phyloP scores from a whole-genome alignment of 257 asterid species.

The Vinca minor region DNA sequence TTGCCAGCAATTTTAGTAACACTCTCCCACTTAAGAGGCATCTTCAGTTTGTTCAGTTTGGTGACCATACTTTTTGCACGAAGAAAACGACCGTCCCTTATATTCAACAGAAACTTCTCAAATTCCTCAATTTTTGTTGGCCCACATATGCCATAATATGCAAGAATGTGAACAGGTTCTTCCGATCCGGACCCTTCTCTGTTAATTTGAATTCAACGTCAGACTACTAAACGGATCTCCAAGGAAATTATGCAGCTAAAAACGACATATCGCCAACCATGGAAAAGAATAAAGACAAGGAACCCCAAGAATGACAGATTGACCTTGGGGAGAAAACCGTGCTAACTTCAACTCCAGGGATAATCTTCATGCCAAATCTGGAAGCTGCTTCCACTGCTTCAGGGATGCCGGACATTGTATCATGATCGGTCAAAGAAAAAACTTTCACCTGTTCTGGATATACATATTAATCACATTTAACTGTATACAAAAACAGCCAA shows the following conservation, averaged over 20 bases:
- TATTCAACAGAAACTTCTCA: conserved; percentile 56
- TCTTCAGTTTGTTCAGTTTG: conserved; percentile 66
- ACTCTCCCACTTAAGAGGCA: conserved; percentile 81
- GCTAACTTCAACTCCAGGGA: conserved; percentile 96
- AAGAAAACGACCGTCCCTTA: conserved; percentile 73
- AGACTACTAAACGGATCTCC: neutral
- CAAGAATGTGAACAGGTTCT: conserved; percentile 98
- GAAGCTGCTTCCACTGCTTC: conserved; percentile 90
- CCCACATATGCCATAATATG: conserved; percentile 89
- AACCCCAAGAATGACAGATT: conserved; percentile 1
- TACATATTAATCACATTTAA: conserved; percentile 17
- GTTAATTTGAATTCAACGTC: conserved; percentile 13
- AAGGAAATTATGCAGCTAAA: conserved; percentile 6
- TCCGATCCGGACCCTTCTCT: conserved; percentile 58
- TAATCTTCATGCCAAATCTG: conserved; percentile 81
- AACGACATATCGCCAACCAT: neutral
- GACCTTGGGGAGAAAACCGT: conserved; percentile 80
- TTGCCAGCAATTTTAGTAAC: conserved; percentile 83
- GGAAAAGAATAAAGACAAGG: neutral
- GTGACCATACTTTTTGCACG: conserved; percentile 85
- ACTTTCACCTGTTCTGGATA: conserved; percentile 84
- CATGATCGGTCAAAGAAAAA: conserved; percentile 91
- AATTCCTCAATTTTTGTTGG: conserved; percentile 51
- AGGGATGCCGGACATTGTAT: conserved; percentile 83
- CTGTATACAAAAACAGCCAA: conserved; percentile 10